Base-by-base conservation (phyloP, 2,329 filamentous ascomycete genomes). In the Curvularia sp. region DNA sequence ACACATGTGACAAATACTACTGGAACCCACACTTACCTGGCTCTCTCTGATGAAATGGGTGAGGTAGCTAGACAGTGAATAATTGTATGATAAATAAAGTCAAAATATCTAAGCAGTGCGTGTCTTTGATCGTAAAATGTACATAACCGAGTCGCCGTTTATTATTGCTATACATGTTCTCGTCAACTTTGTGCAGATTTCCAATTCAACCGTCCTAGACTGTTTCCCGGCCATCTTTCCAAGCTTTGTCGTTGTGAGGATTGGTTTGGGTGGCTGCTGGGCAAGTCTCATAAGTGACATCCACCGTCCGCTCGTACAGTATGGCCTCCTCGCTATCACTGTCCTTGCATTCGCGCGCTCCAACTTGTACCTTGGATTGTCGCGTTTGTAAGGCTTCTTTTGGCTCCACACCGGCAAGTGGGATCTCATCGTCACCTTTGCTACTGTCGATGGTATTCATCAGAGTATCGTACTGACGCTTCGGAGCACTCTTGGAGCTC, bases 301-400 rank as follows among this genome's bases (percentile, higher is more conserved):
- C 57, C 5, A 67, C 62, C 5, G 55, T 65, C 28, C 62, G 59
- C 54, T 67, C 62, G n/a, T 54, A 67, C 32, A 67, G 30, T 34
- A 67, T 67, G 3, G 64, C 62, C 48, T 67, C 62, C 28, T 67
- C 60, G 45, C 64, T 67, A 27, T 67, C 62, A 27, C 42, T 59
- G 36, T 67, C 48, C 13, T 61, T 59, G 7, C 53, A 41, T 12
- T 42, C 28, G 12, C 21, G 36, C 12, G 43, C n/a, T 28, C 52
- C 45, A 18, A 23, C 36, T 25, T 47, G 42, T 15, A 45, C 25
- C 12, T 41, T 61, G n/a, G 50, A 32, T 39, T 60, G 48, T 23
- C 43, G 47, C 3, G 32, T 34, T 12, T 32, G 18, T 15, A 48
- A 34, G 10, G 50, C 50, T 15, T 36, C 43, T 25, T 48, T 43